A percentile compares a stretch with the other conserved stretches of the same genome.
Evolutionary conservation across 2,329 filamentous ascomycete genomes (phyloP).

Genomic region (Neopestalotiopsis clavispora): DNA sequence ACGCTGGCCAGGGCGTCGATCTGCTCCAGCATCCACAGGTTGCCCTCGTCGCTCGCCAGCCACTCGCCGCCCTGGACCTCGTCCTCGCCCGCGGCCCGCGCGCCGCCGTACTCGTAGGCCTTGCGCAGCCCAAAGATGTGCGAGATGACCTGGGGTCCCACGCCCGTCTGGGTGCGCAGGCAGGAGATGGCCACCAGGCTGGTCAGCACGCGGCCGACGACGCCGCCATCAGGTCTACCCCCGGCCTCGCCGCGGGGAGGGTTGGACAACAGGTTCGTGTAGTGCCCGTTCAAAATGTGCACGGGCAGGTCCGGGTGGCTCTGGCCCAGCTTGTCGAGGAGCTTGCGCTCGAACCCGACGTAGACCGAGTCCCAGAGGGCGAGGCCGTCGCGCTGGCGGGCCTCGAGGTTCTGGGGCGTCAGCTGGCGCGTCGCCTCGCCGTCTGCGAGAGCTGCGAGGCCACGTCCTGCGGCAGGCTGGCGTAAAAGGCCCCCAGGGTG

Average conservation of each 20-base stretch:
- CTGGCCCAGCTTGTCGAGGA: conserved; percentile 71
- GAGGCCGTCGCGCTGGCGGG: conserved; percentile 62
- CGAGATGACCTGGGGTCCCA: conserved; percentile 80
- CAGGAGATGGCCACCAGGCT: conserved; percentile 76
- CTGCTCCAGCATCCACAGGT: conserved; percentile 64
- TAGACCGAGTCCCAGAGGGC: conserved; percentile 80
- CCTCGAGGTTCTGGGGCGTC: conserved; percentile 56
- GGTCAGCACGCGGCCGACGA: conserved; percentile 73
- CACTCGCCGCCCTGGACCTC: conserved; percentile 58
- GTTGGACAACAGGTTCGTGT: conserved; percentile 75
- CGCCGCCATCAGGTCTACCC: conserved; percentile 39
- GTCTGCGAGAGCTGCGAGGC: conserved; percentile 55
- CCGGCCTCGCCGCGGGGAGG: conserved; percentile 58
- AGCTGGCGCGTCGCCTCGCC: conserved; percentile 57
- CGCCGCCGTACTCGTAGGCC: conserved; percentile 68
- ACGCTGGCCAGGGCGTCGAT: conserved; percentile 63
- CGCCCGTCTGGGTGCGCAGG: conserved; percentile 78
- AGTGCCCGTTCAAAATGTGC: conserved; percentile 77
- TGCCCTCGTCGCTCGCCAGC: conserved; percentile 70
- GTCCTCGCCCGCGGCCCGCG: conserved; percentile 52
- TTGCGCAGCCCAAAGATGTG: conserved; percentile 84
- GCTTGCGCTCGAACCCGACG: conserved; percentile 72
- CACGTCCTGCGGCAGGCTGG: conserved; percentile 63
- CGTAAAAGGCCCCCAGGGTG: conserved; percentile 74
- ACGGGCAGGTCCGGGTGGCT: conserved; percentile 83